phyloP scores from a whole-genome alignment of 345 rosid genomes.

The Lumnitzera racemosa region DNA sequence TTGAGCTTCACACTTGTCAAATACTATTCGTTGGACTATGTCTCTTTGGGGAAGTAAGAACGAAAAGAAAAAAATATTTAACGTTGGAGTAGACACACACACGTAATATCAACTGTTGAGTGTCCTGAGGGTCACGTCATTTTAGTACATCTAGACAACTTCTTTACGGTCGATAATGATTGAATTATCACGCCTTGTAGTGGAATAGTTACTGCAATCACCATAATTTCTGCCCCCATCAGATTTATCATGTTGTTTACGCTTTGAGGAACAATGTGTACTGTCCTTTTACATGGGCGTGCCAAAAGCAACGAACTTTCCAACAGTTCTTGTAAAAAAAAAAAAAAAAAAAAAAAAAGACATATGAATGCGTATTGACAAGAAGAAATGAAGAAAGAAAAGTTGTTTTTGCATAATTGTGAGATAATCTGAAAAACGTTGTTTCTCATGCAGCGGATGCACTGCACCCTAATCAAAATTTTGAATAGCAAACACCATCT shows the following conservation, averaged over 20 bases:
- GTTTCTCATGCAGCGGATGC: constrained; percentile 8
- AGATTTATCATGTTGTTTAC: constrained; percentile 1
- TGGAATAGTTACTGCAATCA: background rate
- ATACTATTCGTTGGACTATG: too few relatives aligned
- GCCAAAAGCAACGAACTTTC: background rate
- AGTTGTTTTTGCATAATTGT: background rate
- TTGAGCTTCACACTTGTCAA: too few relatives aligned
- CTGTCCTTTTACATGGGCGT: constrained; percentile 3
- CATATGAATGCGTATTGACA: too few relatives aligned
- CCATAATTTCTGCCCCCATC: constrained; percentile 5
- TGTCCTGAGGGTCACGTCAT: too few relatives aligned
- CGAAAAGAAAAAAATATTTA: too few relatives aligned
- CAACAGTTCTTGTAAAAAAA: background rate
- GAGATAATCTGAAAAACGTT: background rate
- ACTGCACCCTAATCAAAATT: constrained; percentile 1
- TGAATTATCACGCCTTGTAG: constrained; percentile 5
- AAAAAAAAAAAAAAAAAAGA: background rate
- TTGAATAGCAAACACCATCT: too few relatives aligned
- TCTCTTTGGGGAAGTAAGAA: too few relatives aligned
- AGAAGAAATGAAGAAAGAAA: too few relatives aligned
- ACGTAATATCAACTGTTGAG: background rate
- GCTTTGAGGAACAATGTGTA: constrained; percentile 5
- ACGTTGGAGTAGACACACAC: too few relatives aligned
- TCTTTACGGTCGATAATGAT: background rate
- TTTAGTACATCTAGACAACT: too few relatives aligned